Evolutionary conservation across 1,284 basidiomycete genomes (phyloP).

Genomic region (Naganishia cerealis): DNA sequence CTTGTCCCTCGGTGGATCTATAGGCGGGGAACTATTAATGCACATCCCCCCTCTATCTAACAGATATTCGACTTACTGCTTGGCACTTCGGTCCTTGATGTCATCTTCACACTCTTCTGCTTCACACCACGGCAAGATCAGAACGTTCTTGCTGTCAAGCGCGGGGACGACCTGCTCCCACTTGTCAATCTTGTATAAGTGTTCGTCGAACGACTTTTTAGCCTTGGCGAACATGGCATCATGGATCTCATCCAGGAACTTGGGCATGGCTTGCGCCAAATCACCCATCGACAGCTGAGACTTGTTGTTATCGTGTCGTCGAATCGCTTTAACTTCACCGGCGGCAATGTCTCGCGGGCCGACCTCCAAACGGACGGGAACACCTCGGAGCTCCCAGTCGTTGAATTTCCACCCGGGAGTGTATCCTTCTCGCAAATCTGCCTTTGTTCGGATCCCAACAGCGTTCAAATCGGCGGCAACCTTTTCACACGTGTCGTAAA

Average conservation of each 20-base stretch:
- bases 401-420: conserved; percentile 99
- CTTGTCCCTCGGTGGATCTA: conserved; percentile 65
- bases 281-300: conserved; percentile 68
- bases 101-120: conserved; percentile 90
- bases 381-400: conserved; percentile 98
- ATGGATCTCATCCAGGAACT: conserved; percentile 83
- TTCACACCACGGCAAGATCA: conserved; percentile 96
- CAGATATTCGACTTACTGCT: conserved; percentile 64
- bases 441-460: conserved; percentile 77
- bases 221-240: conserved; percentile 82
- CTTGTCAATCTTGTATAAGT: conserved; percentile 70
- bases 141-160: conserved; percentile 83
- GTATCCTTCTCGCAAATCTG: conserved; percentile 90
- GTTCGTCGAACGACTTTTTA: conserved; percentile 70
- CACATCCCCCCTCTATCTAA: conserved; percentile 25
- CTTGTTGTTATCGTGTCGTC: conserved; percentile 83
- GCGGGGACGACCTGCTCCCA: conserved; percentile 92
- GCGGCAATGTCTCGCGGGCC: conserved; percentile 90
- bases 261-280: conserved; percentile 63
- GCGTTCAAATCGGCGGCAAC: conserved; percentile 70
- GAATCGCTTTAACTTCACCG: conserved; percentile 77
- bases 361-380: conserved; percentile 93
- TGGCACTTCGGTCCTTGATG: conserved; percentile 90
- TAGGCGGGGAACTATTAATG: neutral
- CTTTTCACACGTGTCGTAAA: conserved; percentile 76